These are phyloP conservation scores for Cercospora sp. DNA, from an alignment of 2,329 filamentous ascomycete genomes.

Conservation along the genomic window DNA sequence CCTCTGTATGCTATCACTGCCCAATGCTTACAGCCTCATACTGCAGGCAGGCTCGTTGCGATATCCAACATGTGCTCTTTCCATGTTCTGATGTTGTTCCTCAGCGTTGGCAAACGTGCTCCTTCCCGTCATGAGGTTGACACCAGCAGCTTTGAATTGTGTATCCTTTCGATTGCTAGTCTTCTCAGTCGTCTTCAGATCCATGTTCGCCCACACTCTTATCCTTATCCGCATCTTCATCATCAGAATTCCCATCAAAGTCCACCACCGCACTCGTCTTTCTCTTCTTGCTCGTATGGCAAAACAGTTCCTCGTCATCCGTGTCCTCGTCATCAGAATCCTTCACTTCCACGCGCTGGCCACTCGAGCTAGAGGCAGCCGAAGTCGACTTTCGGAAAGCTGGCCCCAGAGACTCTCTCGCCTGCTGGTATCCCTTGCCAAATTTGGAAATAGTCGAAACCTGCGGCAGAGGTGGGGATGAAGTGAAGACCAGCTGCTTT, in stretches of 20 bases:
- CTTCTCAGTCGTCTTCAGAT: too few species aligned
- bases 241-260: neutral
- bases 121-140: too few species aligned
- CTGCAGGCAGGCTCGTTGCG: too few species aligned
- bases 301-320: neutral
- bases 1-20: too few species aligned
- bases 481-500: neutral
- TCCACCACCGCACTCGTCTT: neutral
- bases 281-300: neutral
- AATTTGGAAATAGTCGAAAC: neutral
- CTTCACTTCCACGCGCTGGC: neutral
- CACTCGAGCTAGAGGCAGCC: neutral
- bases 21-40: too few species aligned
- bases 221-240: neutral
- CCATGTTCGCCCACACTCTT: too few species aligned
- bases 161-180: too few species aligned
- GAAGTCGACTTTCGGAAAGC: neutral
- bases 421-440: neutral
- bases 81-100: too few species aligned
- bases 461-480: neutral
- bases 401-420: neutral
- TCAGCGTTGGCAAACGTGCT: too few species aligned
- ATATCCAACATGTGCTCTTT: too few species aligned
- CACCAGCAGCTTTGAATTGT: too few species aligned
- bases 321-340: neutral